phyloP scores from a whole-genome alignment of 345 rosid species.

The Geranium brycei region DNA sequence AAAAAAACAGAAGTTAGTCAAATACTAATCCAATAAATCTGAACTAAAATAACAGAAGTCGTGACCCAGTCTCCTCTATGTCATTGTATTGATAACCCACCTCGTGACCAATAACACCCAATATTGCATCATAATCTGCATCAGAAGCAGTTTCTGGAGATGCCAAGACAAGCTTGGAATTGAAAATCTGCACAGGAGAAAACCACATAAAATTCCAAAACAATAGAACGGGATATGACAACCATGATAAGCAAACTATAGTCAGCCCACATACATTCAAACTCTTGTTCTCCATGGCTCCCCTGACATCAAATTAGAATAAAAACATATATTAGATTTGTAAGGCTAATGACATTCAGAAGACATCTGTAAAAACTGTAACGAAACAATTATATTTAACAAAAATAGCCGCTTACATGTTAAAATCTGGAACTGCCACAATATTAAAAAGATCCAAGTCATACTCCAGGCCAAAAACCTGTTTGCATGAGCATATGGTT shows the following conservation, averaged over 20 bases:
- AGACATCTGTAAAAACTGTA: not conserved
- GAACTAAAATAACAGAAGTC: not conserved
- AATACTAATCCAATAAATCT: no score
- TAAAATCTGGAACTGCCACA: constrained; percentile 94
- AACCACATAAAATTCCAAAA: constrained; percentile 11
- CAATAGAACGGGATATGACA: not conserved
- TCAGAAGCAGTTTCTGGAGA: constrained; percentile 97
- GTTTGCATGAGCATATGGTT: constrained; percentile 5
- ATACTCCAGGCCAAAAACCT: constrained; percentile 97
- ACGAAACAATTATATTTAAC: not conserved
- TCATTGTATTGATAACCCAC: constrained; percentile 25
- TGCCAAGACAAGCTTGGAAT: constrained; percentile 95
- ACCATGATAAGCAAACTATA: not conserved
- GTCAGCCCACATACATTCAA: constrained; percentile 41
- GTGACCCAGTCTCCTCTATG: not conserved
- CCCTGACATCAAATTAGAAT: constrained; percentile 41
- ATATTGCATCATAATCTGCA: constrained; percentile 87
- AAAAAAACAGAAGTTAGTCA: constrained; percentile 11
- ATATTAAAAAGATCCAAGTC: constrained; percentile 97
- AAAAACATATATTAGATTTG: not conserved
- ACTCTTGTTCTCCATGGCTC: constrained; percentile 99
- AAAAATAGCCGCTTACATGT: constrained; percentile 49
- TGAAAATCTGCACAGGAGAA: constrained; percentile 59
- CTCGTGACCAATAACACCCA: constrained; percentile 98
- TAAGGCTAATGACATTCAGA: not conserved